Evolutionary conservation across 192 early-diverging fungal species (phyloP), one percentile per base, ranked within the genome.

Genomic region (Coemansia sp.): DNA sequence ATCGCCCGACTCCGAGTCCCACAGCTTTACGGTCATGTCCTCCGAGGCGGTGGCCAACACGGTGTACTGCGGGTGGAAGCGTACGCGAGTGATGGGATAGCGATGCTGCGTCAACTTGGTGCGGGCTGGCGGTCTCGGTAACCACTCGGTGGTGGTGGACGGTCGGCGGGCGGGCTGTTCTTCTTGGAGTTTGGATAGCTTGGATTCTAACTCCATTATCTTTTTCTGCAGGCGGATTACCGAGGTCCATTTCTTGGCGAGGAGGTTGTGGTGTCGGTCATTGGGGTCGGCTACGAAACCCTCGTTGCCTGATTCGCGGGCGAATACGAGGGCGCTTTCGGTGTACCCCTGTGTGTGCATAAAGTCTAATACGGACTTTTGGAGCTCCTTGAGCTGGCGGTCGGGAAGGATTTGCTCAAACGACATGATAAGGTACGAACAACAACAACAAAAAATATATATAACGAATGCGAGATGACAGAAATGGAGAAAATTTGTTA

Each of bases 221-320:
- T 95, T 96, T 69, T 93, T 94, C 66, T 97, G 94, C 63, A 96
- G 76, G 9, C 96, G 83, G 57, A 97, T 91, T 8, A 97, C 90
- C n/a, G 93, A 93, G 12, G 91, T 92, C 96, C 96, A 98, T 68
- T 98, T 98, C 36, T 75, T 75, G n/a, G 77, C 73, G 38, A 80
- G 53, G 18, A 80, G 62, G 63, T 80, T 74, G 69, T 80, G 77
- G 65, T 80, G 73, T 6, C 77, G 56, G 65, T 91, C 88, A 69
- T 91, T 91, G 12, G 88, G 83, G 65, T 91, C 92, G 2, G 86
- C 83, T 18, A 81, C 81, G 65, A 89, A 93, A 37, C 88, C 89
- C 31, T 87, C 84, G 63, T 94, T 85, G 47, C 76, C 80, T 25
- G 92, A 83, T 72, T 97, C 95, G 16, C 62, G 73, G 64, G 85